A percentile compares a stretch with the other conserved stretches of the same genome.
These are phyloP conservation scores for Xylariales sp. DNA, from an alignment of 2,329 filamentous ascomycete genomes.

Conservation along the genomic window DNA sequence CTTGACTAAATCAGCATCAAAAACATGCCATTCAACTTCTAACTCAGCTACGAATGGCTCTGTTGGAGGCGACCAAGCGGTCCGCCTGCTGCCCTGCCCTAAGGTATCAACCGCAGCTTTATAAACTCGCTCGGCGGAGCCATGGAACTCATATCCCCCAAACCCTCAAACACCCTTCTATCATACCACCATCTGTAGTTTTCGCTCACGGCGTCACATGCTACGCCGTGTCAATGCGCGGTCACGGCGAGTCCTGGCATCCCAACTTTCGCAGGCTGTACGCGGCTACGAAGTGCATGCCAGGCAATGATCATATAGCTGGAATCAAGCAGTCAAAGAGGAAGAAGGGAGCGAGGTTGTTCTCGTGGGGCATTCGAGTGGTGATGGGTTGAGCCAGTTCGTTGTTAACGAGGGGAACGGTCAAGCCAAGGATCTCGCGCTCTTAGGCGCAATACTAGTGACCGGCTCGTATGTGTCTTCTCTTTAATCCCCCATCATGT, in stretches of 20 bases:
- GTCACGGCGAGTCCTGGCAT: conserved; percentile 48
- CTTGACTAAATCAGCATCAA: conserved; percentile 8
- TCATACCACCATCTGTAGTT: conserved; percentile 34
- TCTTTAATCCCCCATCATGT: neutral
- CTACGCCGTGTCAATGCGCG: conserved; percentile 49
- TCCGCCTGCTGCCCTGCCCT: conserved; percentile 27
- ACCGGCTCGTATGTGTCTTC: conserved; percentile 39
- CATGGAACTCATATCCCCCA: conserved; percentile 45
- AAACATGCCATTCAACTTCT: conserved; percentile 17
- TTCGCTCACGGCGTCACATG: conserved; percentile 50
- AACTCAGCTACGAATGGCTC: conserved; percentile 28
- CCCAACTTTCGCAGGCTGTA: conserved; percentile 46
- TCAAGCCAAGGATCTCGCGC: conserved; percentile 37
- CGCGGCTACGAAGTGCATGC: conserved; percentile 34
- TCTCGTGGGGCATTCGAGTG: conserved; percentile 47
- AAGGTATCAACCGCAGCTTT: conserved; percentile 37
- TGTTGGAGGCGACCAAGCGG: conserved; percentile 23
- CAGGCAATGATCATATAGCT: conserved; percentile 40
- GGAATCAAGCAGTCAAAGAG: conserved; percentile 34
- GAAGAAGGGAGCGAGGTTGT: conserved; percentile 30
- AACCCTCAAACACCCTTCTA: conserved; percentile 21
- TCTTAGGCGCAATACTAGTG: conserved; percentile 43
- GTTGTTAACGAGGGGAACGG: conserved; percentile 36
- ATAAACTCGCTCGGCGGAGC: conserved; percentile 38
- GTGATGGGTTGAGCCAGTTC: conserved; percentile 46